Conservation (phyloP, 768 basidiomycete species). For the Mycena alexandri region DNA sequence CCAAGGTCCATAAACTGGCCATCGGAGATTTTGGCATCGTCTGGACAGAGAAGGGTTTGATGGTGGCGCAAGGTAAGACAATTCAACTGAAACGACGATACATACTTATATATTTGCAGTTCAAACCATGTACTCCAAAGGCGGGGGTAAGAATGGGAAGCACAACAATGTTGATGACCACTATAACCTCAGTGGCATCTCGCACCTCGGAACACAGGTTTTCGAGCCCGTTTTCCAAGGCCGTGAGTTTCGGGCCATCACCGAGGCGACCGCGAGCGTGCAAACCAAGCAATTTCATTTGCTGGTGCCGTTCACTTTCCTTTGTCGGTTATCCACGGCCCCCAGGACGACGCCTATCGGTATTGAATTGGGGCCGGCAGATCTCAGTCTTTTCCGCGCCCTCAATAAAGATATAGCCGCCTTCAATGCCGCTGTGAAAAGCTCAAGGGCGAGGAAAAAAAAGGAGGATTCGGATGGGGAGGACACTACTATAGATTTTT, state of each 20-base stretch:
- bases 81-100: too few species aligned
- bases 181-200: slow-evolving; percentile 41
- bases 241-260: not conserved
- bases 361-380: too few species aligned
- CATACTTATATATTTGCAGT: too few species aligned
- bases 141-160: slow-evolving; percentile 44
- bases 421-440: too few species aligned
- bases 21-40: slow-evolving; percentile 9
- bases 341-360: not conserved
- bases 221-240: slow-evolving; percentile 19
- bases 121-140: slow-evolving; percentile 41
- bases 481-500: too few species aligned
- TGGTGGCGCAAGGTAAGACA: not conserved
- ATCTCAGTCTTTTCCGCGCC: too few species aligned
- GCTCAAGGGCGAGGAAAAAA: too few species aligned
- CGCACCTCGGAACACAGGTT: slow-evolving; percentile 38
- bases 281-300: slow-evolving; percentile 1
- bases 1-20: not conserved
- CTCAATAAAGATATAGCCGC: too few species aligned
- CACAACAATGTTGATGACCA: slow-evolving; percentile 38
- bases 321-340: not conserved
- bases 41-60: slow-evolving; percentile 8
- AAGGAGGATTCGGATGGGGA: too few species aligned
- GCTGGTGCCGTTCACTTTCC: slow-evolving; percentile 1
- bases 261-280: slow-evolving; percentile 3